phyloP scores from a whole-genome alignment of 2,329 filamentous ascomycete species.

The Hymenotorrendiella dingleyae region DNA sequence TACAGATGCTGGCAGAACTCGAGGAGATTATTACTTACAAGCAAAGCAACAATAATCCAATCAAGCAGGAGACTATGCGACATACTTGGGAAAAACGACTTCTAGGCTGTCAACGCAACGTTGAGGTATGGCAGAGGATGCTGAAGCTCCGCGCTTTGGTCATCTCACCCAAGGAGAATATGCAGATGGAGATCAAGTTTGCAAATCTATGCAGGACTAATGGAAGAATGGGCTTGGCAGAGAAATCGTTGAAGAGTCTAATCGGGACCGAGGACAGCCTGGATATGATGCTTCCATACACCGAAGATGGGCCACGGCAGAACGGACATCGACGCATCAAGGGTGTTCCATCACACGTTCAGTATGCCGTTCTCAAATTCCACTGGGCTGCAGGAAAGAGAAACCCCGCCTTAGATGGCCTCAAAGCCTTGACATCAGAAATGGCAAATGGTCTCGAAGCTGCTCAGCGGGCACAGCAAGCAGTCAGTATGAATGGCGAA shows the following conservation, averaged over 20 bases:
- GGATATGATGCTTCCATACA: constrained; percentile 51
- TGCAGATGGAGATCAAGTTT: constrained; percentile 99
- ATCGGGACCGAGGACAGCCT: constrained; percentile 65
- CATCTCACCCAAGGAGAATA: constrained; percentile 84
- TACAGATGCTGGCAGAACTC: constrained; percentile 97
- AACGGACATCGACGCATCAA: constrained; percentile 13
- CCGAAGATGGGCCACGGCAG: constrained; percentile 17
- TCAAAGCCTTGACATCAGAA: constrained; percentile 56
- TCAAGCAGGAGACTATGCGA: constrained; percentile 86
- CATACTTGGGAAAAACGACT: constrained; percentile 93
- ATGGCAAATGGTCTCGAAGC: constrained; percentile 37
- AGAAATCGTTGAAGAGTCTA: constrained; percentile 90
- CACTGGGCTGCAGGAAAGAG: constrained; percentile 84
- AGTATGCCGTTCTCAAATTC: constrained; percentile 96
- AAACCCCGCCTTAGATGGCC: constrained; percentile 50
- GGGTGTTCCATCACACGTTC: constrained; percentile 60
- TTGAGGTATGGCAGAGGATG: constrained; percentile 98
- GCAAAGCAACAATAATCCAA: constrained; percentile 70
- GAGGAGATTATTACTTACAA: constrained; percentile 99
- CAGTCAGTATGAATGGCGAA: constrained; percentile 23
- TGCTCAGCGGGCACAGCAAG: constrained; percentile 24
- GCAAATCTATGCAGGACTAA: constrained; percentile 97
- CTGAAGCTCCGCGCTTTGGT: constrained; percentile 90
- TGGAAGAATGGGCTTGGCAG: constrained; percentile 85
- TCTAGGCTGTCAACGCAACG: constrained; percentile 91